Base-by-base conservation (phyloP, 2,329 filamentous ascomycete species). In the Exophiala bonariae region DNA sequence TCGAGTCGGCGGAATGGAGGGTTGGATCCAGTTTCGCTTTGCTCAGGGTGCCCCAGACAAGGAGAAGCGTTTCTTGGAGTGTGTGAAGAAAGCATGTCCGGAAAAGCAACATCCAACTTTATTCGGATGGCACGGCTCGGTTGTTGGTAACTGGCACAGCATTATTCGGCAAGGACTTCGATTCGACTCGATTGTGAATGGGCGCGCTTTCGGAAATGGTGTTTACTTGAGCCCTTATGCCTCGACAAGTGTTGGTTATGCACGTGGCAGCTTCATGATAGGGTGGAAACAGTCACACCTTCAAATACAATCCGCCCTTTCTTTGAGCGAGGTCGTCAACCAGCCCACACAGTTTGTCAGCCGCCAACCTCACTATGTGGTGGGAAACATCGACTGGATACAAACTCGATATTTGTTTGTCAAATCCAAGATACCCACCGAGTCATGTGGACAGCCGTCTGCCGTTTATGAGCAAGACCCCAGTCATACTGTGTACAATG, bases 1-100 rank as follows among this genome's bases (percentile, higher is more conserved):
- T 52, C 75, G 74, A 9, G 76, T 93, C 2, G 71, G 70, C 18
- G 85, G 84, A 1, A 82, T 92, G 70, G 60, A 73, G 0, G 73
- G 68, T 2, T 92, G 83, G 77, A 74, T 88, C 47, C 90, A 96
- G 64, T 96, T 96, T 60, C 80, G 88, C 20, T 89, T 96, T 58
- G 85, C 86, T 0, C 92, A 95, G 72, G 91, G 90, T 7, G 86
- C 89, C 1, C 89, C 89, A 0, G 89, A 95, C 60, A 95, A 91
- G 60, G 91, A 96, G 63, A 74, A 84, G 26, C 76, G 81, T 2
- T 96, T 96, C 61, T 70, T 82, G 5, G 66, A 80, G 17, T 81
- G 83, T 11, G 74, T 93, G 2, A 71, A 74, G 73, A 75, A 28
- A 18, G 65, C 13, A 51, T n/a, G 58, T 6, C 64, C 67, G 2